A percentile compares a stretch with the other conserved stretches of the same genome.
Evolutionary conservation across 225 moss, liverwort and hornwort genomes (phyloP).

Genomic region (Bryoerythrophyllum caledonicum): DNA sequence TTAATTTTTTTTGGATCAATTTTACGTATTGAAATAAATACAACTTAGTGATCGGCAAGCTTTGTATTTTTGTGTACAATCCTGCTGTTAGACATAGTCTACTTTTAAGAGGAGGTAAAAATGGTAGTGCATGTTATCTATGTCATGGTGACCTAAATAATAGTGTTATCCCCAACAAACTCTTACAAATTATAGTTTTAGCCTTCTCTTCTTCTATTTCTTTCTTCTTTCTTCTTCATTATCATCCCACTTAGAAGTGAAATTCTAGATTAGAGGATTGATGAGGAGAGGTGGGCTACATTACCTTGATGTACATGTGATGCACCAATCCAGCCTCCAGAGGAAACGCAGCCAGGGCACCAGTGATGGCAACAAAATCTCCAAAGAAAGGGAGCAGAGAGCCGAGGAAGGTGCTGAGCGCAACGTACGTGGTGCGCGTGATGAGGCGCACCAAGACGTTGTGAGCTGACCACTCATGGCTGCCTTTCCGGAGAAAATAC

Average conservation of each 20-base stretch:
- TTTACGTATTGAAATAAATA: no score
- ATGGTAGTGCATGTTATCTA: no score
- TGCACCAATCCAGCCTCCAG: slow-evolving; percentile 44
- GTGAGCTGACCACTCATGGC: slow-evolving; percentile 39
- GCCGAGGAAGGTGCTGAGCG: slow-evolving; percentile 43
- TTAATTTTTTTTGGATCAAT: no score
- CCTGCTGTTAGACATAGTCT: no score
- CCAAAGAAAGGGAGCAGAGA: slow-evolving; percentile 52
- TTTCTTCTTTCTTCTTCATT: no score
- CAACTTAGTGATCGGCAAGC: no score
- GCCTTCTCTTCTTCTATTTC: no score
- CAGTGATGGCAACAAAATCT: slow-evolving; percentile 50
- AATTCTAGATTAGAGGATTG: not conserved
- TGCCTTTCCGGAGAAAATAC: slow-evolving; percentile 14
- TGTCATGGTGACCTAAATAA: no score
- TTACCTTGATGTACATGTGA: slow-evolving; percentile 60
- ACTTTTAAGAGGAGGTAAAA: no score
- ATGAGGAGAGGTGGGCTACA: not conserved
- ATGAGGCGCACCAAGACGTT: slow-evolving; percentile 35
- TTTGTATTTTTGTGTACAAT: no score
- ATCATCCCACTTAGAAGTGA: not conserved
- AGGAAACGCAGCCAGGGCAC: slow-evolving; percentile 42
- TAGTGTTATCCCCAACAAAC: no score
- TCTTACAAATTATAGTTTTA: no score
- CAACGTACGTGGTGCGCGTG: slow-evolving; percentile 34